Base-by-base conservation (phyloP, 805 yeast genomes). In the Starmerella khaoyaiensis region DNA sequence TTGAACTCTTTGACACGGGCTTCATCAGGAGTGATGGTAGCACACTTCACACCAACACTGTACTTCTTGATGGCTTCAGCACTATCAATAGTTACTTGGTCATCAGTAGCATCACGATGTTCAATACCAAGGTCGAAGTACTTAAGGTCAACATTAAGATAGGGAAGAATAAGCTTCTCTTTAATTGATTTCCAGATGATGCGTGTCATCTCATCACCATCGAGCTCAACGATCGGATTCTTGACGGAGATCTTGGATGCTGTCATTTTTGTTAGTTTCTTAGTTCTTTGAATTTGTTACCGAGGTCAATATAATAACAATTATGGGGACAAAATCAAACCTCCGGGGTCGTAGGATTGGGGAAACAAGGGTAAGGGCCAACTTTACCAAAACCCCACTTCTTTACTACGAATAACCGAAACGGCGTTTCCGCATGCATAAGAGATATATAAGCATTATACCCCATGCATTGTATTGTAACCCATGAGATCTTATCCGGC, bases 201-300 rank as follows among this genome's bases (percentile, higher is more conserved):
- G 58, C 96, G 71, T 56, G 97, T 87, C 81, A 79, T 82, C 64
- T 87, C 97, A 61, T 87, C 97, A 47, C 97, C 97, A 54, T 87
- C 97, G 79, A 87, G 74, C 60, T 87, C 97, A 46, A 87, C 97
- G 51, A 87, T 72, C 47, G 97, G 97, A 53, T 72, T 79, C 59
- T 71, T 69, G 41, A 87, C 96, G 47, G 69, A 65, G 59, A 87
- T 78, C 58, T 47, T 47, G 3, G 48, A 44, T 14, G 48, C 52
- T 48, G 50, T 24, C 52, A 48, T 48, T 21, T 29, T 23, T 28
- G 44, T 40, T 39, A 37, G 45, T 39, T 21, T 37, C 11, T 8
- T 12, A 27, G 10, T 4, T 3, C 28, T 16, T 28, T 17, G 21
- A 23, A 23, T 14, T 17, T 31, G n/a, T 22, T 14, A 7, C 29